A percentile compares a stretch with the other conserved stretches of the same genome.
These are phyloP conservation scores for Metschnikowia cubensis DNA, from an alignment of 805 yeast genomes.

Conservation along the genomic window DNA sequence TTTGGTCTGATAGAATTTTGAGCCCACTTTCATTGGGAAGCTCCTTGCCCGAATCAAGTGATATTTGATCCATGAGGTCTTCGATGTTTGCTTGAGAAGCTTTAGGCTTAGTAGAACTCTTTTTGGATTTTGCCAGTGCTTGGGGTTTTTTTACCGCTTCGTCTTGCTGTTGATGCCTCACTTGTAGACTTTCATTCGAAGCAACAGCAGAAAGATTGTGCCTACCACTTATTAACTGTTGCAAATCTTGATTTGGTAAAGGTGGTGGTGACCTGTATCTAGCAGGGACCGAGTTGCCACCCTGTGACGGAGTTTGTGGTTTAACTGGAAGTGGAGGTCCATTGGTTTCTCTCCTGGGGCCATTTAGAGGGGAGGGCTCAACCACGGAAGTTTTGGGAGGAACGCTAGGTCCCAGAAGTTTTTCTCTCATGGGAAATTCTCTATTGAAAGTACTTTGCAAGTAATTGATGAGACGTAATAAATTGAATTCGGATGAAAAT, in stretches of 20 bases:
- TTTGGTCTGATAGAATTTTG: constrained; percentile 13
- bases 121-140: background rate
- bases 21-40: background rate
- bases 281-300: constrained; percentile 3
- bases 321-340: constrained; percentile 28
- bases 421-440: constrained; percentile 35
- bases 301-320: constrained; percentile 25
- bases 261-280: constrained; percentile 12
- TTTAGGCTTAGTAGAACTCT: background rate
- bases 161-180: background rate
- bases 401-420: constrained; percentile 17
- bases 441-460: constrained; percentile 33
- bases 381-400: constrained; percentile 27
- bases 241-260: constrained; percentile 7
- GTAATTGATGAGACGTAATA: constrained; percentile 29
- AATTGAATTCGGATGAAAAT: constrained; percentile 18
- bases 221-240: background rate
- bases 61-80: constrained; percentile 18
- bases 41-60: constrained; percentile 7
- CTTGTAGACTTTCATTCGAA: background rate
- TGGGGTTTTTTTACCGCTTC: background rate
- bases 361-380: constrained; percentile 27
- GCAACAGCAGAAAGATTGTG: background rate
- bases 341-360: constrained; percentile 8
- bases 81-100: constrained; percentile 7